phyloP scores from a whole-genome alignment of 495 filamentous ascomycete genomes.

The Podospora tetraspora region DNA sequence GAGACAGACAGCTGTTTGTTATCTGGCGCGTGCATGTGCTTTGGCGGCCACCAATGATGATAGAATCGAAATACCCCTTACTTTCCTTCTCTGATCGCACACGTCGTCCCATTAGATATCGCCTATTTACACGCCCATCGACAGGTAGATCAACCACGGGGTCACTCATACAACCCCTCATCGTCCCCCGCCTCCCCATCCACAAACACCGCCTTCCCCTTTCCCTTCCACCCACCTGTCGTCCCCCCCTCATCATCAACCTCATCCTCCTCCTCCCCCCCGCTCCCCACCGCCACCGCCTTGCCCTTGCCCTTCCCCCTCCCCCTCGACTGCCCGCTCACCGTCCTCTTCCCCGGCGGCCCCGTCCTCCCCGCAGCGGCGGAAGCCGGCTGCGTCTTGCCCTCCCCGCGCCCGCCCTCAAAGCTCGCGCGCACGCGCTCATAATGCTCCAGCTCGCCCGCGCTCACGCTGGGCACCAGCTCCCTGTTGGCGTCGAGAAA shows the following conservation, averaged over 20 bases:
- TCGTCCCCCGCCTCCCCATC: slow-evolving; percentile 24
- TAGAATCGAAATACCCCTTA: not conserved
- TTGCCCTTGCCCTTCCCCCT: slow-evolving; percentile 50
- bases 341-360: slow-evolving; percentile 19
- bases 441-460: slow-evolving; percentile 89
- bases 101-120: not conserved
- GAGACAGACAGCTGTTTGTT: not conserved
- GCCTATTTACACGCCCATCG: not conserved
- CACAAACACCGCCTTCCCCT: slow-evolving; percentile 44
- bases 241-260: not conserved
- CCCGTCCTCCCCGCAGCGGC: slow-evolving; percentile 22
- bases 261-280: slow-evolving; percentile 18
- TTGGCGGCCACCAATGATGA: not conserved
- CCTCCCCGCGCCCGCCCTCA: slow-evolving; percentile 48
- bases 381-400: slow-evolving; percentile 31
- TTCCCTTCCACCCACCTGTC: slow-evolving; percentile 36
- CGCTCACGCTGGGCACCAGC: slow-evolving; percentile 87
- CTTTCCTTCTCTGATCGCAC: not conserved
- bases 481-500: slow-evolving; percentile 76
- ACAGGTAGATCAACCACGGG: no score
- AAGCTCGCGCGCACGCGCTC: slow-evolving; percentile 76
- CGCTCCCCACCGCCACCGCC: slow-evolving; percentile 21
- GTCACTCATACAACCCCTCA: slow-evolving; percentile 34
- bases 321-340: slow-evolving; percentile 50
- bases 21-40: not conserved